Evolutionary conservation across 306 rosid species (phyloP).

Genomic region (Casuarina glauca): DNA sequence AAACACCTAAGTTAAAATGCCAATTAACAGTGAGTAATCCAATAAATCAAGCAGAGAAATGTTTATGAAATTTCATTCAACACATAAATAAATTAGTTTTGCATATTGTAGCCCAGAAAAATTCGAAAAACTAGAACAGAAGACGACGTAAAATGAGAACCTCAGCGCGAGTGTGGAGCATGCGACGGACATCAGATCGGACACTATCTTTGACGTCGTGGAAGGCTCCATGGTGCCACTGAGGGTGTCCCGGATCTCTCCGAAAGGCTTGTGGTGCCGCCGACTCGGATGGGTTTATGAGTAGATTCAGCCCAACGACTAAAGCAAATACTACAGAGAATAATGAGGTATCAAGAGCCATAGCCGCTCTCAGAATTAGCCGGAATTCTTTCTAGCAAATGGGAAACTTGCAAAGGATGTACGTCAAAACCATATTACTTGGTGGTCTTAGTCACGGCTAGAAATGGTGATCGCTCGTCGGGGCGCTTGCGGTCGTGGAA

Average conservation of each 20-base stretch:
- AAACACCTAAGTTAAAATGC: too few relatives aligned
- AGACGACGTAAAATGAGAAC: conserved; percentile 32
- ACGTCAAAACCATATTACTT: background rate
- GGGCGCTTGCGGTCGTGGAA: background rate
- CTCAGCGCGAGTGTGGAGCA: conserved; percentile 98
- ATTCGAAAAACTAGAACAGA: background rate
- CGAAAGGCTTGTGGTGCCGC: conserved; percentile 75
- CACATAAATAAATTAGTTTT: background rate
- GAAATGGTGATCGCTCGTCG: background rate
- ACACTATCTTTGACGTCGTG: conserved; percentile 77
- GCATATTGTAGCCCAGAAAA: background rate
- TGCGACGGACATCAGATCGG: conserved; percentile 86
- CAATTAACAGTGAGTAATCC: background rate
- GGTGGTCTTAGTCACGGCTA: background rate
- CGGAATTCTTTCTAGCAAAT: background rate
- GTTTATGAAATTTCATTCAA: background rate
- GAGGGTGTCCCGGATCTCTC: conserved; percentile 70
- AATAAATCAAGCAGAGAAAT: background rate
- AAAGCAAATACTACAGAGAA: conserved; percentile 18
- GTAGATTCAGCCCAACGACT: conserved; percentile 41
- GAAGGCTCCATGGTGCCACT: conserved; percentile 98
- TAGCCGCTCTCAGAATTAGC: conserved; percentile 25
- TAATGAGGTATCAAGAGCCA: conserved; percentile 29
- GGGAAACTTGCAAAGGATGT: background rate
- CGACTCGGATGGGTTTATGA: conserved; percentile 59